Evolutionary conservation across 768 basidiomycete genomes (phyloP), one percentile per base, ranked within the genome.

Genomic region (Galerina marginata): DNA sequence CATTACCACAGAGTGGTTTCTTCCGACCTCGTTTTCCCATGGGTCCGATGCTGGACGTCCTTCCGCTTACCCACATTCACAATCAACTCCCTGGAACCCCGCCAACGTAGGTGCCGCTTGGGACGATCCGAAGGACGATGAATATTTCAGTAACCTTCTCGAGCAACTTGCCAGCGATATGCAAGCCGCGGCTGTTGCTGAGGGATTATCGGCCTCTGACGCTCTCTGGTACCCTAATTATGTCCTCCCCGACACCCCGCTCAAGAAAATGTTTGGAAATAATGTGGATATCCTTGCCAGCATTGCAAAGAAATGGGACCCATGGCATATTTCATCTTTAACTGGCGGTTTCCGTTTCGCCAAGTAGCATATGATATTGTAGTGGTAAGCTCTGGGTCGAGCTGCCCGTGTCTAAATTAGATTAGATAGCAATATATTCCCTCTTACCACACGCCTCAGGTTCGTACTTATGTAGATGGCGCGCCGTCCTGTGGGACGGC

Each of bases 181-280:
- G n/a, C 62, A 72, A 29, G 74, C 79, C 12, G 79, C 77, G 2
- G 61, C 78, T 1, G 60, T 76, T 4, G 66, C 66, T 16, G 71
- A 80, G 51, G 82, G 82, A 10, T 79, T 83, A 67, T 56, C 60
- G 7, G 67, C 74, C 46, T 56, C 78, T 23, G 66, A 61, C 6
- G 66, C 72, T n/a, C 79, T 77, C 3, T 65, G 81, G 3, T 90
- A 91, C 67, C 76, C 78, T 26, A 91, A 91, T 69, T 88, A 89
- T 62, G 87, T 87, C 4, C 72, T 83, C 6, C 72, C 63, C 40
- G 80, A 80, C 54, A 87, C 86, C 4, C 79, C 86, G 0, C 54
- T 87, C 20, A 71, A 78, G 54, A 60, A 69, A 9, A 74, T 91
- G 29, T 89, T 85, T 62, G 86, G 85, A 2, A 62, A 45, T 2